Evolutionary conservation across 1,139 yeast genomes (phyloP).

Genomic region (Ogataea hybrid): DNA sequence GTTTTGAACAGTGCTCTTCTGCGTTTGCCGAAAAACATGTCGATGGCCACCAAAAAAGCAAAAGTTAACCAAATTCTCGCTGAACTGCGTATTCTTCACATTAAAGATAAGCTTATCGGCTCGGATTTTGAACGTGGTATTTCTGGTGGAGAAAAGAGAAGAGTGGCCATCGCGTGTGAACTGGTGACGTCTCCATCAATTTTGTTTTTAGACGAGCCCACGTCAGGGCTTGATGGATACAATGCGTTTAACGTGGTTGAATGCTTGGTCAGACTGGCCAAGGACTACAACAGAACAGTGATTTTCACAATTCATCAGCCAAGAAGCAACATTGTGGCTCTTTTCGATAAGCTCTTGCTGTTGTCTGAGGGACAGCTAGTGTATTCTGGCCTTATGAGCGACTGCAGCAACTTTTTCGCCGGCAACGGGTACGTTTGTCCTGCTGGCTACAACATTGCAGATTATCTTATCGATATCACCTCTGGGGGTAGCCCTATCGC

Average conservation of each 20-base stretch:
- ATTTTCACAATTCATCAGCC: conserved; percentile 97
- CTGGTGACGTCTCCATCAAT: conserved; percentile 83
- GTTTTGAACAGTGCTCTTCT: conserved; percentile 88
- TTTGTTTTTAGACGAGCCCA: conserved; percentile 82
- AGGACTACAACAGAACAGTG: conserved; percentile 80
- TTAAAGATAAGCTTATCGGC: conserved; percentile 85
- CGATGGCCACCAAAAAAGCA: conserved; percentile 65
- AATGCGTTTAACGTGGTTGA: conserved; percentile 92
- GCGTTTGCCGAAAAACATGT: conserved; percentile 80
- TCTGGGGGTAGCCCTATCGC: conserved; percentile 43
- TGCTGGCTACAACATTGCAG: conserved; percentile 88
- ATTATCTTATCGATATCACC: conserved; percentile 85
- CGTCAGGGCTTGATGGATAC: conserved; percentile 92
- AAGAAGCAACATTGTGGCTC: conserved; percentile 89
- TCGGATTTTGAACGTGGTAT: conserved; percentile 89
- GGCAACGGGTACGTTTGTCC: conserved; percentile 83
- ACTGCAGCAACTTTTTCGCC: conserved; percentile 70
- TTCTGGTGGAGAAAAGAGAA: conserved; percentile 89
- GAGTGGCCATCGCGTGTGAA: conserved; percentile 90
- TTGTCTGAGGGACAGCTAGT: conserved; percentile 84
- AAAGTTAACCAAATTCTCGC: conserved; percentile 82
- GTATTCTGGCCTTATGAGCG: conserved; percentile 79
- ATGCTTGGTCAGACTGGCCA: conserved; percentile 74
- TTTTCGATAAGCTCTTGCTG: conserved; percentile 78
- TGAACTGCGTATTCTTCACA: conserved; percentile 78